Conservation (phyloP, 192 early-diverging fungal genomes). For the Gorgonomyces haynaldii region DNA sequence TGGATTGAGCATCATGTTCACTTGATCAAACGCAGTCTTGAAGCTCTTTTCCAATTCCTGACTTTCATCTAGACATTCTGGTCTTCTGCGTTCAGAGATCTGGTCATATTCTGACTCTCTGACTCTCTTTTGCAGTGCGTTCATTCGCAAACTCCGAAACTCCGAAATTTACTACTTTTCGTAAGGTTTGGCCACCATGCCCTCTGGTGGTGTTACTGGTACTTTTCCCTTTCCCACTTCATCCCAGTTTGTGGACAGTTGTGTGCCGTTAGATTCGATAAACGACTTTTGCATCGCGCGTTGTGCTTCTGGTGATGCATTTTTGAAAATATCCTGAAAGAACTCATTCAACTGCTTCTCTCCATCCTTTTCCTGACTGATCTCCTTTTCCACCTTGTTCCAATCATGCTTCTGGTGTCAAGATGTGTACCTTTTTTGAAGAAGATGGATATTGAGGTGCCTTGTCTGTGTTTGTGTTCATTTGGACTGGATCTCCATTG, state of each 20-base stretch:
- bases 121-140: no score
- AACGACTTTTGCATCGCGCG: slow-evolving; percentile 98
- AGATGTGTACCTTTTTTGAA: slow-evolving; percentile 23
- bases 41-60: no score
- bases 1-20: no score
- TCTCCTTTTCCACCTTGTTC: slow-evolving; percentile 66
- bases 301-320: slow-evolving; percentile 75
- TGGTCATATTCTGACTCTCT: no score
- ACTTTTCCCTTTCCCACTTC: slow-evolving; percentile 77
- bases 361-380: slow-evolving; percentile 75
- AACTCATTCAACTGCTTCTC: slow-evolving; percentile 82
- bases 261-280: slow-evolving; percentile 88
- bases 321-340: slow-evolving; percentile 87
- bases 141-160: no score
- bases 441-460: slow-evolving; percentile 35
- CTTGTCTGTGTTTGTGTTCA: slow-evolving; percentile 25
- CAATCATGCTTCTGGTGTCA: slow-evolving; percentile 56
- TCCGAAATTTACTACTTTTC: slow-evolving; percentile 7
- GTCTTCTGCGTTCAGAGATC: no score
- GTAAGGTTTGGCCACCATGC: slow-evolving; percentile 77
- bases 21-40: no score
- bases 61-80: no score
- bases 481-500: slow-evolving; percentile 15
- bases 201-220: slow-evolving; percentile 83
- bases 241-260: slow-evolving; percentile 88